Evolutionary conservation across 2,329 filamentous ascomycete species (phyloP).

Genomic region (Trichoderma cornu-damae): DNA sequence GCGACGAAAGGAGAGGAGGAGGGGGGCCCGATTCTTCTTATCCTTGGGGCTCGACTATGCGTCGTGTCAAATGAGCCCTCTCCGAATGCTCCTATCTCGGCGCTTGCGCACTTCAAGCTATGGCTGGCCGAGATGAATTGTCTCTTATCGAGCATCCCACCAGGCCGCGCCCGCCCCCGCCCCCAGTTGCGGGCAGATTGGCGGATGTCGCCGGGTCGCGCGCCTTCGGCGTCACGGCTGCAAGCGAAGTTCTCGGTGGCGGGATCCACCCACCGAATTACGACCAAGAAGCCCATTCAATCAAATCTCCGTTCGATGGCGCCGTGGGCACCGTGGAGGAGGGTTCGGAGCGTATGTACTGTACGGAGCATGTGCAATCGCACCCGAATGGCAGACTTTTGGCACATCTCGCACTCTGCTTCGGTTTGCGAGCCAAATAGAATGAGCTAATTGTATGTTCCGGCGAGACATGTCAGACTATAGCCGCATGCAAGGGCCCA

Average conservation of each 20-base stretch:
- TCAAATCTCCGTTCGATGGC: background rate
- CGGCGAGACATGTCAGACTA: background rate
- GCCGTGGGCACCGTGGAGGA: background rate
- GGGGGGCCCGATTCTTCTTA: background rate
- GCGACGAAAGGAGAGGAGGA: background rate
- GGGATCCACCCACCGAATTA: background rate
- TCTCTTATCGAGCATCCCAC: background rate
- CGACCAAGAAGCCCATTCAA: background rate
- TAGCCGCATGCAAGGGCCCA: background rate
- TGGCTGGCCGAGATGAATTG: background rate
- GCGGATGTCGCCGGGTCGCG: constrained; percentile 10
- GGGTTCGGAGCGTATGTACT: no score
- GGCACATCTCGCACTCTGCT: background rate
- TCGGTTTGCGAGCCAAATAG: background rate
- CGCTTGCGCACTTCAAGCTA: background rate
- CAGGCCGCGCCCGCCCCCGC: background rate
- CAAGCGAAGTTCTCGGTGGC: background rate
- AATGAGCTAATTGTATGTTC: background rate
- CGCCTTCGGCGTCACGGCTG: background rate
- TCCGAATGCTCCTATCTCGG: background rate
- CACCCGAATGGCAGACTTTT: no score
- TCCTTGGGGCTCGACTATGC: no score
- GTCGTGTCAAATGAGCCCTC: constrained; percentile 1
- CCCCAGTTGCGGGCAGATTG: background rate
- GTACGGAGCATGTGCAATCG: no score